Evolutionary conservation across 495 filamentous ascomycete species (phyloP).

Genomic region (Xylaria telfairii): DNA sequence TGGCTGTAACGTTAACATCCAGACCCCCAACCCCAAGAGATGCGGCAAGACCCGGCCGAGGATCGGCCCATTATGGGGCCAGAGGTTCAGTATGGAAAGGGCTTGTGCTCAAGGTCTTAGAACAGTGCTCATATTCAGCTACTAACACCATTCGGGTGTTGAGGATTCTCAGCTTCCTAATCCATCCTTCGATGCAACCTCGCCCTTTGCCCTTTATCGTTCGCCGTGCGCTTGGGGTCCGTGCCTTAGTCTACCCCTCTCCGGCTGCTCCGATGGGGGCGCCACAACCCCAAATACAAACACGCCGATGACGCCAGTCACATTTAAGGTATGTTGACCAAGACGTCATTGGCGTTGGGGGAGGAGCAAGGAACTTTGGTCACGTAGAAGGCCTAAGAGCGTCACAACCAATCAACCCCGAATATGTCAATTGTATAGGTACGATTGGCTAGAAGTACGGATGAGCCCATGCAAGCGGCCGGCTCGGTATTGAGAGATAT

Average conservation of each 20-base stretch:
- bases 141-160: no score
- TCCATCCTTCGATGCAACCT: no score
- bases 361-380: not conserved
- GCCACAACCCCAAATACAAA: not conserved
- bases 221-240: no score
- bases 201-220: no score
- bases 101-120: no score
- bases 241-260: no score
- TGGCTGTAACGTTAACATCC: not conserved
- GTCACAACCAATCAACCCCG: not conserved
- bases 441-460: not conserved
- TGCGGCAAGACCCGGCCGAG: not conserved
- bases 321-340: not conserved
- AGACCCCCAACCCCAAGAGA: not conserved
- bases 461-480: conserved; percentile 4
- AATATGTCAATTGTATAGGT: not conserved
- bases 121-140: no score
- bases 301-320: no score
- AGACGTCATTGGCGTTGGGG: not conserved
- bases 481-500: not conserved
- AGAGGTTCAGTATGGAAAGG: conserved; percentile 10
- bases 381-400: not conserved
- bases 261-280: no score
- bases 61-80: conserved; percentile 12
- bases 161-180: no score